Conservation (phyloP, 495 filamentous ascomycete species). For the Rusavskia elegans region DNA sequence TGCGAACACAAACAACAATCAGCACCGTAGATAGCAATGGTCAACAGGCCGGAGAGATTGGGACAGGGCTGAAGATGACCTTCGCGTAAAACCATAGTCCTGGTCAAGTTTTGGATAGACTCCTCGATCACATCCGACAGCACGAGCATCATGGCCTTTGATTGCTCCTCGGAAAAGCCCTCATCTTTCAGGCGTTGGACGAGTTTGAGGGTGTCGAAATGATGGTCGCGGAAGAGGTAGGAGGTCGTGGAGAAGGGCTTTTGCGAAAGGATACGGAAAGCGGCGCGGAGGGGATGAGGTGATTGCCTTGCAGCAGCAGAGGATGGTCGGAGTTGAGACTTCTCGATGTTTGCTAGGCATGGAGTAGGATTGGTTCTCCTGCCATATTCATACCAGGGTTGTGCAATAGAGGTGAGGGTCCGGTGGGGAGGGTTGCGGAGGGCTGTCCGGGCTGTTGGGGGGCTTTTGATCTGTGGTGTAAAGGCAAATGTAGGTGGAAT, state of each 20-base stretch:
- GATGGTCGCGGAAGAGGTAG: conserved; percentile 54
- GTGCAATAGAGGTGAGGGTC: not conserved
- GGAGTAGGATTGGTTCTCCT: not conserved
- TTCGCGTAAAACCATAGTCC: conserved; percentile 97
- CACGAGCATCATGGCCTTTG: conserved; percentile 93
- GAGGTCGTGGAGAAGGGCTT: conserved; percentile 52
- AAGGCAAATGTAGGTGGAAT: not conserved
- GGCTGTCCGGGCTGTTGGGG: not conserved
- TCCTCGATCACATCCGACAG: conserved; percentile 95
- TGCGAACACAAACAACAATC: conserved; percentile 4
- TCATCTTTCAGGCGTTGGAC: conserved; percentile 79
- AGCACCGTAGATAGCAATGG: not conserved
- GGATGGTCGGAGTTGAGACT: not conserved
- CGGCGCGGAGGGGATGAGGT: not conserved
- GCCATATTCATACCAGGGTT: conserved; percentile 1
- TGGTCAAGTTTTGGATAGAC: conserved; percentile 92
- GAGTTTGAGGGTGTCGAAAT: conserved; percentile 97
- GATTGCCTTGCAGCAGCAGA: not conserved
- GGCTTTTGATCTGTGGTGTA: not conserved
- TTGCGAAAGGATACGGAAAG: not conserved
- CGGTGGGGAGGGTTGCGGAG: not conserved
- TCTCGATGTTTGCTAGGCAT: not conserved
- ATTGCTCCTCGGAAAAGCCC: conserved; percentile 90
- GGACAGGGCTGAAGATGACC: conserved; percentile 20
- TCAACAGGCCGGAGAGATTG: no score